These are phyloP conservation scores for Penicillium verrucosum DNA, from an alignment of 2,329 filamentous ascomycete species.

Conservation along the genomic window DNA sequence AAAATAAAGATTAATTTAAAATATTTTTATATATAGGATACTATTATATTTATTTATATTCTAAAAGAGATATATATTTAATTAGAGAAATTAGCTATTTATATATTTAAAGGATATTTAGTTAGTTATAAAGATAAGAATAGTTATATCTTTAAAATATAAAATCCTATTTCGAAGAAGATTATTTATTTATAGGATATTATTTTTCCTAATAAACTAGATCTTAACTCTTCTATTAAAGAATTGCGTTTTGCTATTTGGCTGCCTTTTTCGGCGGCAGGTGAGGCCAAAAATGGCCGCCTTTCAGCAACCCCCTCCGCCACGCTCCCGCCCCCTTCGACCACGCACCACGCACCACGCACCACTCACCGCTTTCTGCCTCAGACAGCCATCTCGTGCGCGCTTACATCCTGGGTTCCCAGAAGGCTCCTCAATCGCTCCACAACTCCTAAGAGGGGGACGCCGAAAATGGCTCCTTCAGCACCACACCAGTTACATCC, in stretches of 20 bases:
- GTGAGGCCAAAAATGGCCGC: conserved; percentile 13
- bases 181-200: too few species aligned
- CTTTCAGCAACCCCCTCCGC: conserved; percentile 16
- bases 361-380: conserved; percentile 2
- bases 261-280: conserved; percentile 12
- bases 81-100: too few species aligned
- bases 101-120: too few species aligned
- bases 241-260: conserved; percentile 14
- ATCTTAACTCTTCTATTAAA: too few species aligned
- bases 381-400: background rate
- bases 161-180: too few species aligned
- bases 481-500: background rate
- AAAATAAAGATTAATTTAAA: too few species aligned
- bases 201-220: too few species aligned
- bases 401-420: background rate
- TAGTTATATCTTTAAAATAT: too few species aligned
- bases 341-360: background rate
- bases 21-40: too few species aligned
- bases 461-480: background rate
- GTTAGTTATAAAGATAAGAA: too few species aligned
- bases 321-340: conserved; percentile 13
- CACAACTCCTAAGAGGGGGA: background rate
- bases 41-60: too few species aligned
- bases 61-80: too few species aligned
- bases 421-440: background rate